Base-by-base conservation (phyloP, 768 basidiomycete genomes). In the Obba rivulosa region DNA sequence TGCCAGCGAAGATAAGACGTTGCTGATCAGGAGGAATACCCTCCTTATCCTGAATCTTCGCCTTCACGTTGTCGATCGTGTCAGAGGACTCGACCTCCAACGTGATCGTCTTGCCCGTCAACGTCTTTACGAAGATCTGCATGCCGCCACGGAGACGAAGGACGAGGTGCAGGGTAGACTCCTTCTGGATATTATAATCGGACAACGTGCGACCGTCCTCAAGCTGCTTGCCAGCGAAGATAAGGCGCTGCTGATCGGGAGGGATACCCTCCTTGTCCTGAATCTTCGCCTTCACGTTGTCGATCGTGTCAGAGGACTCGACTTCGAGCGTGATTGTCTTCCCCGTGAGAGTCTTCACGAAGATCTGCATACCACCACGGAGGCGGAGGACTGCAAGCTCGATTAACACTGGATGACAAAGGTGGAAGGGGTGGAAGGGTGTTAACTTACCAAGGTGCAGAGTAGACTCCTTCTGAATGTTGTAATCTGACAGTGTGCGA, bases 401-500 rank as follows among this genome's bases (percentile, higher is more conserved):
- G 28, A 18, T 20, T 22, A 45, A 43, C 23, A n/a, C 9, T 9
- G 10, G 21, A 9, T 3, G 16, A 3, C 36, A 10, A 11, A 17
- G 14, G 17, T 17, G 20, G 13, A 23, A 11, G 20, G 17, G 9
- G 28, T 7, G 28, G 23, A 46, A 35, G 23, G 10, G 25, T 10
- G 28, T 34, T 20, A 47, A 23, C 63, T 21, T 48, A 64, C 63
- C 66, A 42, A 83, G 79, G 60, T 94, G 92, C 45, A 95, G 85
- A 34, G 92, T 94, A 0, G 85, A 89, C 72, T 95, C 92, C 74
- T 94, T 94, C 79, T 95, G 92, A 57, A 95, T 93, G 65, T 92
- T 91, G 65, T 92, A 91, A 57, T 89, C 88, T 8, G 86, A 87
- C 0, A 92, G 75, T 3, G 88, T 95, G 42, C 92, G 84, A 3